Conservation (phyloP, 1,284 basidiomycete species). For the Mycena sp. region DNA sequence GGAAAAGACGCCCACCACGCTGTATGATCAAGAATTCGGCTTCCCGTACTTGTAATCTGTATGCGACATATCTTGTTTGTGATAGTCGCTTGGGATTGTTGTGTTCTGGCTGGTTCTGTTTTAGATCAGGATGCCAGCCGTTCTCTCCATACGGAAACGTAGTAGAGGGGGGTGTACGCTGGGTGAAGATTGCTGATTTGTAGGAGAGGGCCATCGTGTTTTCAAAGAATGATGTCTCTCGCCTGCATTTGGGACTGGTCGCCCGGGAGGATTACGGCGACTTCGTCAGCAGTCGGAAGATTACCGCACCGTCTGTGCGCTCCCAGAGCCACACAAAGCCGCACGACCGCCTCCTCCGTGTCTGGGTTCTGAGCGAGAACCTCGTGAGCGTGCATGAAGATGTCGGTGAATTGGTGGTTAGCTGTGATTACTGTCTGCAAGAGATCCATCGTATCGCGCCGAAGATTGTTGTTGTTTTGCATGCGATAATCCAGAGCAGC, state of each 20-base stretch:
- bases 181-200: conserved; percentile 47
- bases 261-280: conserved; percentile 49
- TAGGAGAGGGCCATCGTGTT: conserved; percentile 34
- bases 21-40: conserved; percentile 44
- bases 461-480: conserved; percentile 21
- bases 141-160: conserved; percentile 47
- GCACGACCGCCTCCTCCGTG: conserved; percentile 32
- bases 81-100: conserved; percentile 34
- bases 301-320: conserved; percentile 46
- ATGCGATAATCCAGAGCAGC: conserved; percentile 32
- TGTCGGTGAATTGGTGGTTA: conserved; percentile 41
- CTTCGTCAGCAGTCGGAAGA: conserved; percentile 48
- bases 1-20: conserved; percentile 49
- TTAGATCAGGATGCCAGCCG: conserved; percentile 50
- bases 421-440: conserved; percentile 35
- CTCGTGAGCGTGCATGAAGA: conserved; percentile 44
- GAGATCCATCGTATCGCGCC: conserved; percentile 39
- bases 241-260: conserved; percentile 18
- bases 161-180: conserved; percentile 47
- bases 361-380: conserved; percentile 37
- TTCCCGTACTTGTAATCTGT: conserved; percentile 40
- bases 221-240: conserved; percentile 46
- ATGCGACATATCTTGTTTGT: conserved; percentile 42
- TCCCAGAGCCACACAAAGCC: conserved; percentile 34
- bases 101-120: conserved; percentile 15